Evolutionary conservation across 805 yeast species (phyloP), one percentile per base, ranked within the genome.

Genomic region (Vanderwaltozyma verrucispora): DNA sequence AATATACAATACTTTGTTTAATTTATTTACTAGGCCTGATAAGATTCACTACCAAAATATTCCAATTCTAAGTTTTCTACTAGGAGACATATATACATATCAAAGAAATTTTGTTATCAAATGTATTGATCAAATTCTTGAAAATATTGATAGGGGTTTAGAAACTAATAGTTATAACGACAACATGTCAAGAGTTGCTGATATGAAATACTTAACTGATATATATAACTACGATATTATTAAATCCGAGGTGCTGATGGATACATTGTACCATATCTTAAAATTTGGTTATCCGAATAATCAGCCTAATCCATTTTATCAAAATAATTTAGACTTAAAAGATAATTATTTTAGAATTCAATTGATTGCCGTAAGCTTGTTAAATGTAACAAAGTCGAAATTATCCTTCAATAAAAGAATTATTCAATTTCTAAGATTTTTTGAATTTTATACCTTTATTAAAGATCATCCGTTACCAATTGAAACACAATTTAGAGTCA

Each of bases 271-370:
- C 56, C 67, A 68, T 42, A 66, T 83, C 7, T 41, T 84, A 3
- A 72, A 78, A 30, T 72, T 63, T 54, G 95, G 94, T 0, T 79
- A 83, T 62, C 69, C 71, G 0, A 64, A 67, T 40, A 74, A 74
- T 37, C 69, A 69, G 35, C 88, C 94, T 1, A 57, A 51, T 9
- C 68, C 70, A 6, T 64, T 61, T 17, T 45, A 39, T 4, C 29
- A 51, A 3, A 62, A 67, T 23, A 69, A 61, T 14, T 36, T 69
- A n/a, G 96, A 87, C 59, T 61, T 61, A 11, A 77, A 79, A 0
- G 71, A 76, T 47, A 77, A 83, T 48, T 83, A 77, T 51, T 84
- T 85, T 57, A 67, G 95, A 40, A 63, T 85, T 27, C 75, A 75
- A 28, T 58, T 87, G 51, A 57, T 72, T 15, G 51, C 71, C 20